These are phyloP conservation scores for Tympanopsis confertula DNA, from an alignment of 2,329 filamentous ascomycete genomes.

Conservation along the genomic window DNA sequence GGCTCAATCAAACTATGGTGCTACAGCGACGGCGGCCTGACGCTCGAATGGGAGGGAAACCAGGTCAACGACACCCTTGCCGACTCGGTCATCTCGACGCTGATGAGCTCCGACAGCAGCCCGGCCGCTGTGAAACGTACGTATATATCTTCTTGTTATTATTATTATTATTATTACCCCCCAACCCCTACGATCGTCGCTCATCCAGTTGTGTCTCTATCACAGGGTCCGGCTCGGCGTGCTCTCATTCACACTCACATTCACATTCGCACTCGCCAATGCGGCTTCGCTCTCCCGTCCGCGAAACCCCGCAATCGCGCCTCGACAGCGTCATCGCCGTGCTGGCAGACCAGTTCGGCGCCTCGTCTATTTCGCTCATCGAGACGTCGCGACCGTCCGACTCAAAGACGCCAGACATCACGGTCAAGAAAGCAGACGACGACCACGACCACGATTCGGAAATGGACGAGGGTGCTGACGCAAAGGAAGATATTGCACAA, in stretches of 20 bases:
- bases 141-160: conserved; percentile 12
- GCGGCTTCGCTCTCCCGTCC: conserved; percentile 14
- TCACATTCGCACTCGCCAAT: neutral
- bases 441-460: conserved; percentile 9
- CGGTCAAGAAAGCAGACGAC: conserved; percentile 14
- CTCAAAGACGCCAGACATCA: conserved; percentile 13
- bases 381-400: conserved; percentile 43
- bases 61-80: conserved; percentile 95
- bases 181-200: conserved; percentile 9
- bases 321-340: conserved; percentile 81
- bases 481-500: no score
- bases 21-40: conserved; percentile 64
- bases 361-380: conserved; percentile 70
- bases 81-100: conserved; percentile 88
- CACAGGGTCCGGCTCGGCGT: conserved; percentile 47
- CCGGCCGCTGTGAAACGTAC: conserved; percentile 86
- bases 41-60: conserved; percentile 95
- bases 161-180: conserved; percentile 5
- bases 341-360: conserved; percentile 90
- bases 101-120: conserved; percentile 84
- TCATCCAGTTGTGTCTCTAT: conserved; percentile 12
- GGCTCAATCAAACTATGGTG: conserved; percentile 79
- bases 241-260: conserved; percentile 35
- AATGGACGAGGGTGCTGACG: conserved; percentile 7
- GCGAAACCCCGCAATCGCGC: conserved; percentile 51